Evolutionary conservation across 306 rosid species (phyloP).

Genomic region (Senna tora): DNA sequence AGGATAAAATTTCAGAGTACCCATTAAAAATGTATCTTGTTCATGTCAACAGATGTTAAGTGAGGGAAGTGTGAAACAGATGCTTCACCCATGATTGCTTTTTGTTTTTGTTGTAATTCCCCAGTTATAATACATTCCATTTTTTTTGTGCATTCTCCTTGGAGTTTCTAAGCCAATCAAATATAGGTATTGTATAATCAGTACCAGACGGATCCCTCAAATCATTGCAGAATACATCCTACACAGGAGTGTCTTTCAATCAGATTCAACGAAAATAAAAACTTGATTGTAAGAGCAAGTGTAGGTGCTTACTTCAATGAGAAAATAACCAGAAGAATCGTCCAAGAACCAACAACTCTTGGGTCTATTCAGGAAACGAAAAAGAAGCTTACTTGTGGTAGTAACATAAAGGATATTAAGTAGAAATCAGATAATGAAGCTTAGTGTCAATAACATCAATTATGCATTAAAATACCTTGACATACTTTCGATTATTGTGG

Average conservation of each 20-base stretch:
- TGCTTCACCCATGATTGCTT: slow-evolving; percentile 61
- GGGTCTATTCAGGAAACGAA: slow-evolving; percentile 52
- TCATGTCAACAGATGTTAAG: slow-evolving; percentile 68
- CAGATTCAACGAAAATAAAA: too few relatives aligned
- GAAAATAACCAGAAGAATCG: too few relatives aligned
- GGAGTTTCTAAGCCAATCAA: too few relatives aligned
- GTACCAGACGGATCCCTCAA: too few relatives aligned
- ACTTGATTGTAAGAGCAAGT: too few relatives aligned
- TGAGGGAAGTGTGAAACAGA: slow-evolving; percentile 58
- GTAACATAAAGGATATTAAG: slow-evolving; percentile 9
- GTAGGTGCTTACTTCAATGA: too few relatives aligned
- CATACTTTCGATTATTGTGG: slow-evolving; percentile 63
- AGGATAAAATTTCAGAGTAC: too few relatives aligned
- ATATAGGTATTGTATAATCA: too few relatives aligned
- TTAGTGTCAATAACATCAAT: slow-evolving; percentile 10
- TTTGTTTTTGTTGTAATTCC: slow-evolving; percentile 66
- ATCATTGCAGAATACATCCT: too few relatives aligned
- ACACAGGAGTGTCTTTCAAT: too few relatives aligned
- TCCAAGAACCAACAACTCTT: slow-evolving; percentile 83
- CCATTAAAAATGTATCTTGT: slow-evolving; percentile 64
- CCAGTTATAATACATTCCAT: slow-evolving; percentile 69
- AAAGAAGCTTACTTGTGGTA: slow-evolving; percentile 7
- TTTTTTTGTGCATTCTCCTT: too few relatives aligned
- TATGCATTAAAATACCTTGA: slow-evolving; percentile 60
- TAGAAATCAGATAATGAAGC: slow-evolving; percentile 22